Base-by-base conservation (phyloP, 202 grass and related monocot genomes). In the Miscanthus sacchariflorus region DNA sequence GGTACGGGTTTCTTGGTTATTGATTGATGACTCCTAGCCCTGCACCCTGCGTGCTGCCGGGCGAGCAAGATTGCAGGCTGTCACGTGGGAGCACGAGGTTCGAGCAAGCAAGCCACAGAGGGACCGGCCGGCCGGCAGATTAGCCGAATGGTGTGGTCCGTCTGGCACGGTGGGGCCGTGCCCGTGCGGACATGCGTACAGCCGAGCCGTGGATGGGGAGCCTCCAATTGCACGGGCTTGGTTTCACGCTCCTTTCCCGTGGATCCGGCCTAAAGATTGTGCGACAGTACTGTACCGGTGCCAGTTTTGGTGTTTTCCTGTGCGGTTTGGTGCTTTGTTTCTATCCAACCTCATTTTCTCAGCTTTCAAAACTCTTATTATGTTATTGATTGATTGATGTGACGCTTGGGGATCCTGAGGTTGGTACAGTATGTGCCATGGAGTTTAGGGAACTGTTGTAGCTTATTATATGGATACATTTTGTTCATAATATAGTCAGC, bases 81-180 rank as follows among this genome's bases (percentile, higher is more conserved):
- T 61, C 85, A 91, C 90, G 42, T 88, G 77, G 81, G 63, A 85
- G 90, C 77, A 18, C 63, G 71, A 52, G 39, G 48, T 49, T 54
- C 24, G 56, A 84, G 74, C 50, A 50, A 49, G 11, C 28, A 33
- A 69, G 74, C 44, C 44, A 74, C 24, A 30, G 50, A 18, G 44
- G 35, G 64, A 24, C 18, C 64, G 12, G 40, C 24, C 25, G 50
- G 50, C 50, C 48, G 48, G 48, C 48, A 14, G 48, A 50, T 17
- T 49, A 17, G 82, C 38, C 4, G 36, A n/a, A 42, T 2, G 69
- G 50, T 18, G 44, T 68, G 72, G 65, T 76, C 65, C 75, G 27
- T 13, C 12, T 39, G 54, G 70, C 6, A 35, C 75, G 61, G 33
- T 49, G 74, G 25, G 23, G 43, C 61, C 42, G 72, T 85, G 46